phyloP scores from a whole-genome alignment of 208 protist genomes.

The Leishmania tarentolae region DNA sequence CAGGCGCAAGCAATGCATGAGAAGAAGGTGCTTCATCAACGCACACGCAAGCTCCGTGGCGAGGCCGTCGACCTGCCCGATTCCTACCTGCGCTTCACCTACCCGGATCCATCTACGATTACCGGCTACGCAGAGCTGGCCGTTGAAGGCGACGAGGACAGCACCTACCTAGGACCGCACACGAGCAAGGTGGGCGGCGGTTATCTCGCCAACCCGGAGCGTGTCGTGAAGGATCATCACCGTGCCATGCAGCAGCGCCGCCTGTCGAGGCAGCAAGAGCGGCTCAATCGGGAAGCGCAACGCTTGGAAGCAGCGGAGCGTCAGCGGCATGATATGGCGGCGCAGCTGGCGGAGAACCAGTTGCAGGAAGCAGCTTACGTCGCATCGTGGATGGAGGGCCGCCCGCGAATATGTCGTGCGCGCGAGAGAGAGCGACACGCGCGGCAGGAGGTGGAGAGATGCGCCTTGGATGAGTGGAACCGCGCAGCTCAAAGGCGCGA shows the following conservation, averaged over 20 bases:
- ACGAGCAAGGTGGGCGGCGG: constrained; percentile 5
- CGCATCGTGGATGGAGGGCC: constrained; percentile 26
- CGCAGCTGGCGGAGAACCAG: constrained; percentile 21
- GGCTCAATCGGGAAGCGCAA: constrained; percentile 19
- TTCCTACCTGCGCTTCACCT: constrained; percentile 42
- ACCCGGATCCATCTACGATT: constrained; percentile 24
- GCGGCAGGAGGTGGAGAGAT: constrained; percentile 9
- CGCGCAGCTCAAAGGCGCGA: constrained; percentile 3
- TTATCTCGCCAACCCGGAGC: constrained; percentile 19
- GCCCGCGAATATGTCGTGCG: constrained; percentile 26
- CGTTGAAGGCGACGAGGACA: neutral
- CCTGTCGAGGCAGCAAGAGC: constrained; percentile 11
- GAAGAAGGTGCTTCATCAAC: constrained; percentile 26
- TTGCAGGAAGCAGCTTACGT: constrained; percentile 10
- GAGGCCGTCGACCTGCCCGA: constrained; percentile 51
- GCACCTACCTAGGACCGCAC: constrained; percentile 3
- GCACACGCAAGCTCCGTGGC: constrained; percentile 31
- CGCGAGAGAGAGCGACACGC: constrained; percentile 22
- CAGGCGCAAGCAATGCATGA: constrained; percentile 11
- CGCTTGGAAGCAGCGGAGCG: constrained; percentile 33
- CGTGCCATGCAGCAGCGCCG: constrained; percentile 19
- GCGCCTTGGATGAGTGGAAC: neutral
- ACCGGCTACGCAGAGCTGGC: constrained; percentile 12
- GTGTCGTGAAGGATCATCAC: constrained; percentile 21
- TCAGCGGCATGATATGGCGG: constrained; percentile 15